Evolutionary conservation across 305 asterid genomes (phyloP).

Genomic region (Fraxinus dipetala): DNA sequence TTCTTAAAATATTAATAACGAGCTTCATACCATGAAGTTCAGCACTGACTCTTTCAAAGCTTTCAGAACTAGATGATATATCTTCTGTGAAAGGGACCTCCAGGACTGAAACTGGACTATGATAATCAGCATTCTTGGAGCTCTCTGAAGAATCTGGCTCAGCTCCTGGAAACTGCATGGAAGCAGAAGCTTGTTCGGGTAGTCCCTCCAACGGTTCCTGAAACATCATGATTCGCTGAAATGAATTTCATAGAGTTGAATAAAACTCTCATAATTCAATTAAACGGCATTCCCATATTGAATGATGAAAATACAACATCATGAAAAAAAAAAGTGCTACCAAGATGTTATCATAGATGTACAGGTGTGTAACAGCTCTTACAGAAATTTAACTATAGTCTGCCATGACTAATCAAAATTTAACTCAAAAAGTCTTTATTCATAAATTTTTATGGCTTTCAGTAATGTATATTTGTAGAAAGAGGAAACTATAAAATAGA

Average conservation of each 20-base stretch:
- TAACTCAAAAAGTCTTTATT: background rate
- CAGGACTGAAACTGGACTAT: constrained; percentile 57
- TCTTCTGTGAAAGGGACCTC: constrained; percentile 47
- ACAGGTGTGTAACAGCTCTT: background rate
- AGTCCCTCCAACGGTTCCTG: constrained; percentile 35
- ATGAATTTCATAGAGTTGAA: background rate
- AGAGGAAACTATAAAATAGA: background rate
- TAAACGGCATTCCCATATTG: background rate
- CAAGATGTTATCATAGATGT: background rate
- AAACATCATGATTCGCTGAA: constrained; percentile 15
- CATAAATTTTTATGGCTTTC: background rate
- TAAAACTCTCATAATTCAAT: constrained; percentile 6
- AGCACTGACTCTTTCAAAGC: constrained; percentile 48
- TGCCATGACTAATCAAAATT: background rate
- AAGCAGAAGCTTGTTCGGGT: constrained; percentile 31
- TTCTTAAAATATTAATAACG: background rate
- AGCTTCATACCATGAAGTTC: constrained; percentile 52
- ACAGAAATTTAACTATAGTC: background rate
- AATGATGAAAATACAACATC: background rate
- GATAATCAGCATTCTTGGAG: constrained; percentile 53
- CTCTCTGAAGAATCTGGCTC: constrained; percentile 47
- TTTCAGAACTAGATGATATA: constrained; percentile 42
- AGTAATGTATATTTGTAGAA: background rate
- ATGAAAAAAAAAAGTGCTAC: background rate
- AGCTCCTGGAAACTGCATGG: constrained; percentile 29